Evolutionary conservation across 495 filamentous ascomycete genomes (phyloP), one percentile per base, ranked within the genome.

Genomic region (Talaromyces stipitatus): DNA sequence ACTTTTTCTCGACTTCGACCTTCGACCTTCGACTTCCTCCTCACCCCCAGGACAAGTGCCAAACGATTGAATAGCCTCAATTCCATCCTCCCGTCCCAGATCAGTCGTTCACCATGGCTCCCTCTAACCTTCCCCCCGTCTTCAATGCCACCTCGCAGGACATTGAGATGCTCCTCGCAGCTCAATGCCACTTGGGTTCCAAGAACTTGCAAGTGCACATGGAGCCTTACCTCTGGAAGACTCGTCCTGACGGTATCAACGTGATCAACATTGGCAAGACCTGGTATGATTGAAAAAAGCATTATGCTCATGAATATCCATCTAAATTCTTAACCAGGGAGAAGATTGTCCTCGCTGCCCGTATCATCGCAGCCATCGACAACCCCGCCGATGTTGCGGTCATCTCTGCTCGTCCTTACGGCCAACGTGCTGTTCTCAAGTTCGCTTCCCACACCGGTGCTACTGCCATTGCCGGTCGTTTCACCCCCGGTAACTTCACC

Each of bases 161-260:
- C 82, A 95, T 98, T 81, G 94, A 98, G 88, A 95, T 92, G 90
- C 89, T 98, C 63, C 87, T 98, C 54, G 87, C 91, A 68, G 94
- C 94, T 70, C 91, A 97, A 78, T 87, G 84, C 76, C 94, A 98
- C 80, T 84, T 98, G 62, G 94, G 94, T 72, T 91, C 88, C 79
- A 98, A 98, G 87, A 98, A 98, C 83, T 70, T 97, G 63, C 91
- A 96, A 81, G 84, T 94, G 69, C 91, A 97, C 80, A 97, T 97
- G 94, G 91, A 97, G 80, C 90, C 94, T 62, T 98, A 98, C 81
- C 85, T 98, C 68, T 97, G 91, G 91, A 98, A 97, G 86, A 96
- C 90, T 70, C 87, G 94, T 68, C 86, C 91, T 58, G 94, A 98
- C 65, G 94, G 94, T 77, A 85, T 98, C 80, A 97, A 98, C 72